Evolutionary conservation across 2,329 filamentous ascomycete species (phyloP).

Genomic region (Dothideomycetidae sp.): DNA sequence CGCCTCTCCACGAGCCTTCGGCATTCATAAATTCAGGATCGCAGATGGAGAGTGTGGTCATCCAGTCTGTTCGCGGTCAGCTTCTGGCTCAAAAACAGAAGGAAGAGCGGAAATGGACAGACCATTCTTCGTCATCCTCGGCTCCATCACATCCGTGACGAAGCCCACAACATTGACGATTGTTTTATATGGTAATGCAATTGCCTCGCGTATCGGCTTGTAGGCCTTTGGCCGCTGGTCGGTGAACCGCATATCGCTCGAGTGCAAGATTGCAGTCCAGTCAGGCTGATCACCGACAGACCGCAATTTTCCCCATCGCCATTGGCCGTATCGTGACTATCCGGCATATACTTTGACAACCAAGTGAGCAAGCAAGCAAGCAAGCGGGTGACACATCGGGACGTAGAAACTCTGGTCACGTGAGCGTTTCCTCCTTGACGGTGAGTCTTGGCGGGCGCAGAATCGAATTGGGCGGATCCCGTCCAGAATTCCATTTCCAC

Average conservation of each 20-base stretch:
- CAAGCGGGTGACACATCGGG: too few species aligned
- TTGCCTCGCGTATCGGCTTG: not conserved
- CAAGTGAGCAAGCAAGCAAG: too few species aligned
- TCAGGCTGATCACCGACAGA: too few species aligned
- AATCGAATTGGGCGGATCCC: slow-evolving; percentile 53
- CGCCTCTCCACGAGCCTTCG: slow-evolving; percentile 21
- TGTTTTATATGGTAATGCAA: slow-evolving; percentile 9
- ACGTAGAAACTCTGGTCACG: too few species aligned
- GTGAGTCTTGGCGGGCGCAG: slow-evolving; percentile 15
- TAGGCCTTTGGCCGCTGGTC: slow-evolving; percentile 2
- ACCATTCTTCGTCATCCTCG: slow-evolving; percentile 35
- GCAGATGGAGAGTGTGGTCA: slow-evolving; percentile 25
- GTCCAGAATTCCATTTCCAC: too few species aligned
- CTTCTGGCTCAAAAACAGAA: too few species aligned
- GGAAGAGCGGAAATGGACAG: too few species aligned
- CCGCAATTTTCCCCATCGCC: too few species aligned
- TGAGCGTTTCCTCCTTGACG: too few species aligned
- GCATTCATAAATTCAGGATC: slow-evolving; percentile 19
- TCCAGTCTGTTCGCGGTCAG: slow-evolving; percentile 15
- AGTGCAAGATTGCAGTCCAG: not conserved
- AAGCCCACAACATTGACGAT: slow-evolving; percentile 53
- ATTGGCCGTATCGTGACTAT: too few species aligned
- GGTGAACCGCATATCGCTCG: not conserved
- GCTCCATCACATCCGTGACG: slow-evolving; percentile 48
- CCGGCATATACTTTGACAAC: too few species aligned